A percentile compares a stretch with the other conserved stretches of the same genome.
Evolutionary conservation across 441 rosid species (phyloP).

Genomic region (Jatropha multifida): DNA sequence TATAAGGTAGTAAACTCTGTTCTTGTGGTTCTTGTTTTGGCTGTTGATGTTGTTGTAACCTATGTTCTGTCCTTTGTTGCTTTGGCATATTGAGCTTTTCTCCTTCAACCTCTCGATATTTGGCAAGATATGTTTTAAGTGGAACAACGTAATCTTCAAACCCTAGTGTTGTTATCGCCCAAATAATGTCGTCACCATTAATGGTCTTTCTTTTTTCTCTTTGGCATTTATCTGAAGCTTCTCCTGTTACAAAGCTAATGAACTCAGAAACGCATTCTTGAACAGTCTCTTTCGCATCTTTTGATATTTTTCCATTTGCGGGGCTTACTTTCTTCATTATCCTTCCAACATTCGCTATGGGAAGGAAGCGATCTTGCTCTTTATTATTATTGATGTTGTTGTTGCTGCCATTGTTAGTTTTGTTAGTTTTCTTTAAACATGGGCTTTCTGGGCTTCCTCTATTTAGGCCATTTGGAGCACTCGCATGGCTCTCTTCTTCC

Average conservation of each 20-base stretch:
- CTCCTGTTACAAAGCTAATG: constrained; percentile 74
- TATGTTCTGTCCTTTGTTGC: constrained; percentile 44
- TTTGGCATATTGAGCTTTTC: constrained; percentile 66
- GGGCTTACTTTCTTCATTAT: constrained; percentile 80
- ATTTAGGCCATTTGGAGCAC: constrained; percentile 29
- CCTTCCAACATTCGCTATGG: constrained; percentile 81
- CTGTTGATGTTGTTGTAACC: constrained; percentile 29
- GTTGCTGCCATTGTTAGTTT: constrained; percentile 32
- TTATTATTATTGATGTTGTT: constrained; percentile 34
- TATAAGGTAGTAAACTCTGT: constrained; percentile 37
- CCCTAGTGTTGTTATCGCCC: constrained; percentile 75
- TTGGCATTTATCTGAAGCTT: constrained; percentile 80
- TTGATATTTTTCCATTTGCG: constrained; percentile 64
- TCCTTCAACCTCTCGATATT: constrained; percentile 70
- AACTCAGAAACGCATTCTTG: constrained; percentile 84
- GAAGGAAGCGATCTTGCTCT: constrained; percentile 75
- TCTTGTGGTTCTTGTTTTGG: constrained; percentile 21
- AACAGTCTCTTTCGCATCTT: constrained; percentile 73
- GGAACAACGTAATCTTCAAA: constrained; percentile 71
- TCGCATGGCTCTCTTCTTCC: constrained; percentile 55
- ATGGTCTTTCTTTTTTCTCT: constrained; percentile 73
- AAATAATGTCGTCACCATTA: constrained; percentile 71
- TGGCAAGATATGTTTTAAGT: constrained; percentile 50
- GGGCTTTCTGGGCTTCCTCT: constrained; percentile 53
- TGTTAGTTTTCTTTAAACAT: constrained; percentile 31